Conservation (phyloP, 2,329 filamentous ascomycete species). For the Hypoxylon sp. region DNA sequence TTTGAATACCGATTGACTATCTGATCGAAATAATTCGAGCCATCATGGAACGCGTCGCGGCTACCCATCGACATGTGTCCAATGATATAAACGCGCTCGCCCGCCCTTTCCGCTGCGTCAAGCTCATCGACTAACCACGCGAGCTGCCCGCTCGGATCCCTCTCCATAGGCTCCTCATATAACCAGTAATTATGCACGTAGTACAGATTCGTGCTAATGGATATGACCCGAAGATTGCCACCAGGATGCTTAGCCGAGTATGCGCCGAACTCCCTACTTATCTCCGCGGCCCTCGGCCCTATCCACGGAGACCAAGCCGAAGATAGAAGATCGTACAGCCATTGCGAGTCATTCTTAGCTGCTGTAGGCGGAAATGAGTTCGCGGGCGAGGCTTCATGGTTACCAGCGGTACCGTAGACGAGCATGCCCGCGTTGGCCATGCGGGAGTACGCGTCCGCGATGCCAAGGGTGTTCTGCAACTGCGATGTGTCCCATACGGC, state of each 20-base stretch:
- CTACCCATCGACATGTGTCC: constrained; percentile 70
- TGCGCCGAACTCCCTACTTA: constrained; percentile 60
- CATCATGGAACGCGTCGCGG: constrained; percentile 66
- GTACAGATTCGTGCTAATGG: constrained; percentile 72
- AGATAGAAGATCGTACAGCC: constrained; percentile 67
- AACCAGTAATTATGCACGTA: constrained; percentile 72
- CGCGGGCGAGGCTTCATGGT: constrained; percentile 69
- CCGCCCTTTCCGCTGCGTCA: constrained; percentile 65
- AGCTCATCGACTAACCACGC: constrained; percentile 69
- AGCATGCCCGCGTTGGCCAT: constrained; percentile 61
- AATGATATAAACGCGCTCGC: constrained; percentile 70
- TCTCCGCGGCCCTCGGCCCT: constrained; percentile 55
- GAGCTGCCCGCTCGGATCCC: constrained; percentile 67
- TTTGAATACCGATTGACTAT: constrained; percentile 67
- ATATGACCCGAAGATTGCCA: constrained; percentile 69
- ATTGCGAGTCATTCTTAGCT: constrained; percentile 58
- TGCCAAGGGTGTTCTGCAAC: constrained; percentile 50
- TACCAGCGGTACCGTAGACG: constrained; percentile 69
- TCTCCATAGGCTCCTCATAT: constrained; percentile 65
- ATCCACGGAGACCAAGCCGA: constrained; percentile 65
- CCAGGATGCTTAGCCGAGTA: constrained; percentile 64
- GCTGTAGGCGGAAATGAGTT: constrained; percentile 65
- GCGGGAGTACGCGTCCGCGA: constrained; percentile 63
- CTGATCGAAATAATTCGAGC: constrained; percentile 67
- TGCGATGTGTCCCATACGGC: constrained; percentile 63